Conservation (phyloP, 495 filamentous ascomycete species). For the Penicillium crystallinum region DNA sequence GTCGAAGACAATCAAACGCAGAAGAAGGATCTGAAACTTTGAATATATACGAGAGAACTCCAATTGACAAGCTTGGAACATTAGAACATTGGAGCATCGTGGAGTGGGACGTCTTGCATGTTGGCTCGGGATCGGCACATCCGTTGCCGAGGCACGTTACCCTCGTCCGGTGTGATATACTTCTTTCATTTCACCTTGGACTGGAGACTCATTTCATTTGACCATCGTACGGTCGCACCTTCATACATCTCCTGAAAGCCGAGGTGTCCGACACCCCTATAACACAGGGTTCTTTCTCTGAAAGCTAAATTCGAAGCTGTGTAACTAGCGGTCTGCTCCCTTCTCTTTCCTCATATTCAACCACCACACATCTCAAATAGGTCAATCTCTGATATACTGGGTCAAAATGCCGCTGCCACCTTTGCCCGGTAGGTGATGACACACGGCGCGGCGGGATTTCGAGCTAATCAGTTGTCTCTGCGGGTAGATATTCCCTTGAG, state of each 20-base stretch:
- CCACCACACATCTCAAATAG: neutral
- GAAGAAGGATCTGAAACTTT: no score
- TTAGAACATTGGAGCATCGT: no score
- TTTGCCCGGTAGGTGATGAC: slow-evolving; percentile 9
- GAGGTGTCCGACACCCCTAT: neutral
- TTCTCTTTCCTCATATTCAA: neutral
- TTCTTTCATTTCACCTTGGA: neutral
- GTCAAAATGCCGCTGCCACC: slow-evolving; percentile 6
- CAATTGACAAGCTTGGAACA: no score
- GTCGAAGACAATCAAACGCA: no score
- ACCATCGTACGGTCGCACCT: neutral
- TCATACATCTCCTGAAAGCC: neutral
- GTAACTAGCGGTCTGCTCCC: neutral
- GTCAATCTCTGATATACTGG: neutral
- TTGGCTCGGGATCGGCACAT: slow-evolving; percentile 1
- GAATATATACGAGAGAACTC: no score
- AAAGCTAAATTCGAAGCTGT: neutral
- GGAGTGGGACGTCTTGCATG: neutral
- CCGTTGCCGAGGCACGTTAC: slow-evolving; percentile 12
- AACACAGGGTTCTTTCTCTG: neutral
- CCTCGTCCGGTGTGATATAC: neutral
- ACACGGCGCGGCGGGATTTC: neutral
- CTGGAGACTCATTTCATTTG: neutral
- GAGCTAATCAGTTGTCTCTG: neutral
- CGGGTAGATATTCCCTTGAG: slow-evolving; percentile 36